Conservation (phyloP, 208 protist genomes). For the Vickermania spadyakhi region DNA sequence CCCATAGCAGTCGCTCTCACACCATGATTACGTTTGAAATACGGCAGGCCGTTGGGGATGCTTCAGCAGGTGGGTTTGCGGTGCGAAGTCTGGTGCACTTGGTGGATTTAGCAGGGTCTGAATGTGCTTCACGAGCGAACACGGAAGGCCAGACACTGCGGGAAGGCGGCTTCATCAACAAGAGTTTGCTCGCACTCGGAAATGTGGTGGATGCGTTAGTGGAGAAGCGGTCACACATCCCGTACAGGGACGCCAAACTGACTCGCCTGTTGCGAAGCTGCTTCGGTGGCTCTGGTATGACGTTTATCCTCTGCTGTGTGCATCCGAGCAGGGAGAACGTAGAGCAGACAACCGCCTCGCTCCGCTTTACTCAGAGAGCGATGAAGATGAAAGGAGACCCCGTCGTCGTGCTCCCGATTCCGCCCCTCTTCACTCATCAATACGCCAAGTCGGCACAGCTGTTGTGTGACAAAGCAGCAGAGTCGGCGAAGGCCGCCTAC, state of each 20-base stretch:
- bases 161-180: constrained; percentile 82
- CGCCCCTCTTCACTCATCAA: constrained; percentile 77
- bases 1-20: constrained; percentile 67
- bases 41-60: constrained; percentile 17
- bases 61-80: constrained; percentile 25
- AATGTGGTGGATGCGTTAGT: constrained; percentile 83
- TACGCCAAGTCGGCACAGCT: constrained; percentile 40
- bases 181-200: constrained; percentile 82
- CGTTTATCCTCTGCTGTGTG: constrained; percentile 87
- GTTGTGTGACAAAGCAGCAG: constrained; percentile 33
- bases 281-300: constrained; percentile 80
- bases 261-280: constrained; percentile 78
- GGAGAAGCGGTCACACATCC: constrained; percentile 51
- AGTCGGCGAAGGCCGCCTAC: constrained; percentile 41
- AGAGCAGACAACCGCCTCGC: constrained; percentile 75
- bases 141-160: constrained; percentile 73
- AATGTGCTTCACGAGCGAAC: constrained; percentile 63
- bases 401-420: constrained; percentile 68
- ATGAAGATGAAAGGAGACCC: constrained; percentile 88
- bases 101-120: constrained; percentile 90
- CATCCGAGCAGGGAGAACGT: constrained; percentile 79
- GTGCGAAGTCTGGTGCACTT: constrained; percentile 86
- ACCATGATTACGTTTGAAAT: constrained; percentile 34
- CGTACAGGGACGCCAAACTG: constrained; percentile 86
- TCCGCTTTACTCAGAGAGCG: constrained; percentile 83